phyloP scores from a whole-genome alignment of 345 rosid genomes.

The Nephelium lappaceum region DNA sequence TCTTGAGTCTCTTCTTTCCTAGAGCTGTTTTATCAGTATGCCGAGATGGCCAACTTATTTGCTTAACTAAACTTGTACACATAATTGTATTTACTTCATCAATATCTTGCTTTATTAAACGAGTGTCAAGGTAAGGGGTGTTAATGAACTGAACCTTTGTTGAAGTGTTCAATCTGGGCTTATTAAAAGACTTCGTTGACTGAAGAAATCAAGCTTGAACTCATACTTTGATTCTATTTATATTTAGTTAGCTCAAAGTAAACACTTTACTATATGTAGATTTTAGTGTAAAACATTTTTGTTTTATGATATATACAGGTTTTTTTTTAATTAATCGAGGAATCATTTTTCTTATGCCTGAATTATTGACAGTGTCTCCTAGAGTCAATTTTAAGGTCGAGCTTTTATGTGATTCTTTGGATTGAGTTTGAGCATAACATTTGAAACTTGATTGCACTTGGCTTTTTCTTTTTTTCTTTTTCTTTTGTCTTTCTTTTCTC shows the following conservation, averaged over 20 bases:
- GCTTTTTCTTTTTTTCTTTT: too few relatives aligned
- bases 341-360: too few relatives aligned
- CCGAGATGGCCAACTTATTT: not conserved
- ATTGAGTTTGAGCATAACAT: too few relatives aligned
- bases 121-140: not conserved
- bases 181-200: not conserved
- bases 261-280: not conserved
- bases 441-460: too few relatives aligned
- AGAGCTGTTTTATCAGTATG: not conserved
- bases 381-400: too few relatives aligned
- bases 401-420: too few relatives aligned
- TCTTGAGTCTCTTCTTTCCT: not conserved
- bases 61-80: not conserved
- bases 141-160: not conserved
- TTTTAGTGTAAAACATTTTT: too few relatives aligned
- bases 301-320: too few relatives aligned
- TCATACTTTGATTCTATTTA: not conserved
- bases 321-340: too few relatives aligned
- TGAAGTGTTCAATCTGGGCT: not conserved
- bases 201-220: not conserved
- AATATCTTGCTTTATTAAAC: not conserved
- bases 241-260: too few relatives aligned
- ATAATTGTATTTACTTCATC: not conserved
- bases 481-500: too few relatives aligned
- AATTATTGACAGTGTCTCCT: too few relatives aligned